These are phyloP conservation scores for Lachnellula subtilissima DNA, from an alignment of 2,329 filamentous ascomycete species.

Conservation along the genomic window DNA sequence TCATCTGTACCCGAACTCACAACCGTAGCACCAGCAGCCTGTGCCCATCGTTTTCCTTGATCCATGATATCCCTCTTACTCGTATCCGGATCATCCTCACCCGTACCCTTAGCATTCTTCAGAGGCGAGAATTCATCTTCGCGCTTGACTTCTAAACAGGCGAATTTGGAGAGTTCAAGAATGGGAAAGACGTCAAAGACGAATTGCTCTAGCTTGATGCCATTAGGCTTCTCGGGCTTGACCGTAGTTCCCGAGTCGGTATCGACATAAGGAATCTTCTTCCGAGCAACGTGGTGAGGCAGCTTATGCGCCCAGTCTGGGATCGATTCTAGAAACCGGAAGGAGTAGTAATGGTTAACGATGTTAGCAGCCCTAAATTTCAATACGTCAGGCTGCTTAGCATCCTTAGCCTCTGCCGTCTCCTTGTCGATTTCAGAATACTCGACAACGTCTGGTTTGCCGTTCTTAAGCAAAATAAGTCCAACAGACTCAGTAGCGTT, in stretches of 20 bases:
- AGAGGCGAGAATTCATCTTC: conserved; percentile 98
- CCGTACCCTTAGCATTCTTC: conserved; percentile 82
- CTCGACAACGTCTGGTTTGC: conserved; percentile 94
- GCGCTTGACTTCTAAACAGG: conserved; percentile 89
- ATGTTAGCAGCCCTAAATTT: conserved; percentile 99
- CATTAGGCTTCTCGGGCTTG: conserved; percentile 93
- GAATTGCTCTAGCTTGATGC: conserved; percentile 98
- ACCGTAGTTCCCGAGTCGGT: conserved; percentile 70
- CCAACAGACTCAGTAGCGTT: conserved; percentile 94
- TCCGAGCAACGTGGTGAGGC: conserved; percentile 91
- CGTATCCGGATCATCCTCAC: conserved; percentile 90
- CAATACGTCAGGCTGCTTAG: conserved; percentile 73
- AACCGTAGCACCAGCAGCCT: conserved; percentile 72
- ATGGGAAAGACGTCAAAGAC: conserved; percentile 98
- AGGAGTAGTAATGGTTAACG: conserved; percentile 99
- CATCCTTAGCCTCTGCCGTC: conserved; percentile 84
- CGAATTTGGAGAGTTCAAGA: conserved; percentile 81
- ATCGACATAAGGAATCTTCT: conserved; percentile 93
- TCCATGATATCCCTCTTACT: conserved; percentile 85
- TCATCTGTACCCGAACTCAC: conserved; percentile 55
- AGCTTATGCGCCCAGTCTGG: conserved; percentile 80
- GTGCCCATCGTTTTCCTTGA: conserved; percentile 82
- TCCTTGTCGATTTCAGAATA: conserved; percentile 93
- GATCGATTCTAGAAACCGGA: conserved; percentile 85
- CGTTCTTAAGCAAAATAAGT: conserved; percentile 90